These are phyloP conservation scores for Colletotrichum sp. DNA, from an alignment of 2,329 filamentous ascomycete species.

Conservation along the genomic window DNA sequence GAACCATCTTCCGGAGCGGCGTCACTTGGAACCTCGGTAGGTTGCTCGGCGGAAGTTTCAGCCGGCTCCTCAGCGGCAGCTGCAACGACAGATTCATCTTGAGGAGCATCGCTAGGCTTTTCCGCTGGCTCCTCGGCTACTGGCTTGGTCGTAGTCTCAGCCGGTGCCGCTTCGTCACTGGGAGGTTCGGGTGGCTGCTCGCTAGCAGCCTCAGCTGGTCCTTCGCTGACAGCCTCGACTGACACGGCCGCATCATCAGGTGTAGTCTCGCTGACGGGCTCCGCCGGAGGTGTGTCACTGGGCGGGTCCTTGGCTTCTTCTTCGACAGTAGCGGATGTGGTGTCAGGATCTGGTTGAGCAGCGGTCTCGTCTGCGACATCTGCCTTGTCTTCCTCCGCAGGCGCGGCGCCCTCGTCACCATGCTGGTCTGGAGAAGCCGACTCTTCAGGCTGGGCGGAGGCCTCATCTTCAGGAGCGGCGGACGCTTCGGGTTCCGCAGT, in stretches of 20 bases:
- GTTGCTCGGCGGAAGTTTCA: background rate
- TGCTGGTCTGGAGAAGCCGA: background rate
- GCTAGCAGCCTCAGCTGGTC: background rate
- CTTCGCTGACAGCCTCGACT: background rate
- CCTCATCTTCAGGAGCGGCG: background rate
- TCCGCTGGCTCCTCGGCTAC: background rate
- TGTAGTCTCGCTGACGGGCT: background rate
- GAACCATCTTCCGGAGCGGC: background rate
- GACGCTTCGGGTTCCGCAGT: background rate
- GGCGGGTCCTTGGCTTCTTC: background rate
- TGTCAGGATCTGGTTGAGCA: background rate
- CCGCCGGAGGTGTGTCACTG: background rate
- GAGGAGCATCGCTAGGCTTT: background rate
- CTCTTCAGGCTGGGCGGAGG: background rate
- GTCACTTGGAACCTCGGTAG: background rate
- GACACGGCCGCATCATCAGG: background rate
- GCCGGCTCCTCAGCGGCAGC: background rate
- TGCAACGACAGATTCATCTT: background rate
- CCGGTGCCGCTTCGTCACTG: background rate
- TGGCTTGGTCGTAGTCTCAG: background rate
- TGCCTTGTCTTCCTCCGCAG: background rate
- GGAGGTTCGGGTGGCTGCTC: background rate
- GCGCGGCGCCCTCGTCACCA: accelerated
- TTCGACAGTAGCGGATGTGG: background rate
- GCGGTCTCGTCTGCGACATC: background rate